phyloP scores from a whole-genome alignment of 768 basidiomycete genomes.

The Russula earlei region DNA sequence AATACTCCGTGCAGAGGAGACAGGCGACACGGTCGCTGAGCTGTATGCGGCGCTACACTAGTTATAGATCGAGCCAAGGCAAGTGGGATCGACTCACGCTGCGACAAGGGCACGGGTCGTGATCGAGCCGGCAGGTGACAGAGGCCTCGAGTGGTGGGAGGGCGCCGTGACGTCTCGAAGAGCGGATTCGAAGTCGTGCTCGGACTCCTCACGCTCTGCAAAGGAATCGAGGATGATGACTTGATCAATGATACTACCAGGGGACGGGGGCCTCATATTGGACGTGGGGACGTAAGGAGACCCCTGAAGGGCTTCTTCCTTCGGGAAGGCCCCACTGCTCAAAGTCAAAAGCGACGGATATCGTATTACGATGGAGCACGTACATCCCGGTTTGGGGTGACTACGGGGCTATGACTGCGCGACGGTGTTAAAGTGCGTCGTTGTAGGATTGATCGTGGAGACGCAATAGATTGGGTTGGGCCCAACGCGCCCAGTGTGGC shows the following conservation, averaged over 20 bases:
- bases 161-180: background rate
- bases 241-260: background rate
- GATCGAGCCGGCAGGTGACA: background rate
- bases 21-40: constrained; percentile 8
- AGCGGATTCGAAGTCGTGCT: background rate
- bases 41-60: constrained; percentile 9
- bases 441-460: background rate
- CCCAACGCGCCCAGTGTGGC: background rate
- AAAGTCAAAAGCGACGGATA: background rate
- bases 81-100: background rate
- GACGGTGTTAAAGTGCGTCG: background rate
- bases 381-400: background rate
- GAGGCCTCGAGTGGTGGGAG: background rate
- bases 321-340: background rate
- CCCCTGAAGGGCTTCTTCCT: background rate
- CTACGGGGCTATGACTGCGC: background rate
- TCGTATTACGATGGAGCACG: background rate
- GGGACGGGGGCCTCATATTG: constrained; percentile 2
- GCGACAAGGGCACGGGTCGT: constrained; percentile 9
- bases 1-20: constrained; percentile 14
- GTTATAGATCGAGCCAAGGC: background rate
- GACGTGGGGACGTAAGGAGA: background rate
- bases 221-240: background rate
- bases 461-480: constrained; percentile 2
- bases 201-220: background rate